phyloP scores from a whole-genome alignment of 2,329 filamentous ascomycete genomes.

The Alternaria gansuensis region DNA sequence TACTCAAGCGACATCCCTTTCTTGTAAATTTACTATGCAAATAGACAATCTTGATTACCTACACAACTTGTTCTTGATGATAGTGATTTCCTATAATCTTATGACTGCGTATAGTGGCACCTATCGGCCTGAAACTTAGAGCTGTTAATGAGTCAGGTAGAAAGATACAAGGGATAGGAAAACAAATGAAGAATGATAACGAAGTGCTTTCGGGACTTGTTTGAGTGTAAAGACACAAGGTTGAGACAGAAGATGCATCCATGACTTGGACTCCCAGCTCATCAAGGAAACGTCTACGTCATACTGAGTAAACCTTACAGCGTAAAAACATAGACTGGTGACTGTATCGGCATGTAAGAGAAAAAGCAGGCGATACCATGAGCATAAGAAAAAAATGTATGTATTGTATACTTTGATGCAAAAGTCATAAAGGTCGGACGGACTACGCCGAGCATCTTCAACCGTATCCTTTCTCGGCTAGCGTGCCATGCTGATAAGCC shows the following conservation, averaged over 20 bases:
- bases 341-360: background rate
- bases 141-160: too few species aligned
- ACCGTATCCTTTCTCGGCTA: slow-evolving; percentile 1
- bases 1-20: background rate
- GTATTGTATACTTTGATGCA: background rate
- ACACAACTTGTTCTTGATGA: background rate
- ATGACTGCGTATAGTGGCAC: too few species aligned
- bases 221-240: background rate
- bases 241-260: background rate
- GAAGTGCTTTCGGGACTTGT: too few species aligned
- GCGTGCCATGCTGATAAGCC: slow-evolving; percentile 20
- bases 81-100: background rate
- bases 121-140: too few species aligned
- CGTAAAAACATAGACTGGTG: background rate
- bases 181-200: too few species aligned
- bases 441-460: slow-evolving; percentile 9
- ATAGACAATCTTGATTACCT: background rate
- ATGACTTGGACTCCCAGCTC: background rate
- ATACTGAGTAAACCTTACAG: background rate
- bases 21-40: slow-evolving; percentile 1
- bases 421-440: slow-evolving; percentile 7
- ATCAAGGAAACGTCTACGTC: background rate
- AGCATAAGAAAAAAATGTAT: background rate
- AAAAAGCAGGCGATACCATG: background rate
- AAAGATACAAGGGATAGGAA: too few species aligned